Conservation (phyloP, 257 asterid species). For the Euphrasia confusa region DNA sequence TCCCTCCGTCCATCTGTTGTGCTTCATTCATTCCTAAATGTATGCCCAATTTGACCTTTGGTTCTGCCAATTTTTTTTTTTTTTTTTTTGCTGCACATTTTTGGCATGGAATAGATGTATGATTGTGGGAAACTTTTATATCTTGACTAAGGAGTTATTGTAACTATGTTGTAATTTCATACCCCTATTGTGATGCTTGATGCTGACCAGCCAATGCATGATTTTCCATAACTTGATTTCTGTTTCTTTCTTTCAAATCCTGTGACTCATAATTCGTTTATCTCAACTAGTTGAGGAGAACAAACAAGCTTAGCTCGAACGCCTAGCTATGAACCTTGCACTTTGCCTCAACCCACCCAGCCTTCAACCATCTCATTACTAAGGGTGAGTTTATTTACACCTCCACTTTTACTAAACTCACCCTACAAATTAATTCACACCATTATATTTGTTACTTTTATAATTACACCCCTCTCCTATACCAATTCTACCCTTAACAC, state of each 20-base stretch:
- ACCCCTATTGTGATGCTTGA: background rate
- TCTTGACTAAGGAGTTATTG: background rate
- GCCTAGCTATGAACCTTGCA: too few species aligned
- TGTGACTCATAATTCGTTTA: background rate
- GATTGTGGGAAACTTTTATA: background rate
- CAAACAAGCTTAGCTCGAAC: too few species aligned
- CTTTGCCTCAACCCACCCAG: too few species aligned
- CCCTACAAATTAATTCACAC: too few species aligned
- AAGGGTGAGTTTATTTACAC: too few species aligned
- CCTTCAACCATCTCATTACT: too few species aligned
- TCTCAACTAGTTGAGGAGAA: too few species aligned
- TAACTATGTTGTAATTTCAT: background rate
- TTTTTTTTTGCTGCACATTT: background rate
- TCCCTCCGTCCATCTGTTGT: background rate
- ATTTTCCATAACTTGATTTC: background rate
- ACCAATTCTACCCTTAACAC: too few species aligned
- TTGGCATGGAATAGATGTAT: background rate
- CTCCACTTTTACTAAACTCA: too few species aligned
- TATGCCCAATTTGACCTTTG: background rate
- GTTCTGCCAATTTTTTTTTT: background rate
- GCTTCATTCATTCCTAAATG: conserved; percentile 1
- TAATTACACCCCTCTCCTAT: too few species aligned
- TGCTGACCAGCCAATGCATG: background rate
- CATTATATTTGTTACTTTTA: too few species aligned
- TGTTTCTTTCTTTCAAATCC: background rate